Conservation (phyloP, 352 stramenopile genomes). For the Thalassiosira sp. region DNA sequence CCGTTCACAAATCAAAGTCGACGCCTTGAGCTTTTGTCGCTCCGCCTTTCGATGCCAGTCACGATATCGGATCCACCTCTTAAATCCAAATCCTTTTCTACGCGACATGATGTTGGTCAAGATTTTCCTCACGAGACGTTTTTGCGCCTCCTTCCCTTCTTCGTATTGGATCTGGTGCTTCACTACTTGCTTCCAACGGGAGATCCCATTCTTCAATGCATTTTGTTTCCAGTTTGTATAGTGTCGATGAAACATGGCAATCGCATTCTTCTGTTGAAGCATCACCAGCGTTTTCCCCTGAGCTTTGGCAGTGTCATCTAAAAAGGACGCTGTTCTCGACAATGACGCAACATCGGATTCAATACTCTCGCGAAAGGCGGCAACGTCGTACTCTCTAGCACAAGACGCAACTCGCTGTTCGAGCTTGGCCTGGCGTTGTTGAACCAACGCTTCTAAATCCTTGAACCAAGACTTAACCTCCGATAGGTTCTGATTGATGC, state of each 20-base stretch:
- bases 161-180: conserved; percentile 27
- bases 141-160: conserved; percentile 35
- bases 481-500: conserved; percentile 19
- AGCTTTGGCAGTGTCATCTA: conserved; percentile 43
- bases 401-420: conserved; percentile 42
- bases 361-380: conserved; percentile 31
- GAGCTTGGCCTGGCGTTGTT: conserved; percentile 49
- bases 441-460: conserved; percentile 43
- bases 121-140: conserved; percentile 40
- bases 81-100: conserved; percentile 41
- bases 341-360: conserved; percentile 43
- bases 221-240: conserved; percentile 33
- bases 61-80: conserved; percentile 41
- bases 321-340: conserved; percentile 26
- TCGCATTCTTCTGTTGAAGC: conserved; percentile 43
- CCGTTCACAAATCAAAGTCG: conserved; percentile 34
- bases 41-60: conserved; percentile 40
- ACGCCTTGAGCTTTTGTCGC: conserved; percentile 38
- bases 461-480: conserved; percentile 45
- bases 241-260: conserved; percentile 36
- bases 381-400: conserved; percentile 45
- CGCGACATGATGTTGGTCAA: conserved; percentile 46
- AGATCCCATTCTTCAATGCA: conserved; percentile 20
- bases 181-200: conserved; percentile 26
- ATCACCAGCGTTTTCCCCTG: conserved; percentile 40